Evolutionary conservation across 1,284 basidiomycete genomes (phyloP), one percentile per base, ranked within the genome.

Genomic region (Heliocybe sulcata): DNA sequence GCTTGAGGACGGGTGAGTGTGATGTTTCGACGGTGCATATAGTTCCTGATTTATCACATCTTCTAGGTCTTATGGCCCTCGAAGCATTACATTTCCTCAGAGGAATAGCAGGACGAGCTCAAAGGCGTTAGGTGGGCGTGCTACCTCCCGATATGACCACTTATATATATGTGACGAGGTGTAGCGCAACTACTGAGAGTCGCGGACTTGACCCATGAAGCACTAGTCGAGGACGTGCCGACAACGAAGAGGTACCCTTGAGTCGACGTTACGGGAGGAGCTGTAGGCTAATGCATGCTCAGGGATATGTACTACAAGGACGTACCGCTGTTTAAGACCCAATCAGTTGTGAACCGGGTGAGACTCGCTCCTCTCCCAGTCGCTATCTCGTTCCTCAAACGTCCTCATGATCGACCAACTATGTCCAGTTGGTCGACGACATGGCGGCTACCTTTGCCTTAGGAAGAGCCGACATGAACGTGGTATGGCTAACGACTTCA

Each of bases 301-400:
- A 94, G 92, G 9, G 93, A 96, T 65, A 79, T 96, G 19, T 96
- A 82, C 69, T 97, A 97, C 69, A 84, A 82, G 57, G 90, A 95
- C 58, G 84, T 91, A 0, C 60, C 68, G 1, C 72, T 96, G 1
- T 97, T 95, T 70, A 81, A 77, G 56, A 79, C 72, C 2, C 94
- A 97, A 65, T 68, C 71, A 16, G 76, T 79, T 0, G 91, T 94
- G 0, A 89, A 96, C 67, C 77, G 73, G 58, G 93, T 92, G 56
- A 53, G 74, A 61, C 23, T 31, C 26, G 9, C 33, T 16, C 3
- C 38, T n/a, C 4, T 42, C 38, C 38, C 38, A 6, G 4, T 38
- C 45, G 14, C 14, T 11, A 23, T 42, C 6, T 26, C 29, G 11
- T 26, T 26, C 42, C 51, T 10, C 26, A 47, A 35, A 12, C 51